Percentiles rank a stretch among this genome's conserved stretches.
Conservation (phyloP, 768 basidiomycete species). For the Leccinum obscurum region DNA sequence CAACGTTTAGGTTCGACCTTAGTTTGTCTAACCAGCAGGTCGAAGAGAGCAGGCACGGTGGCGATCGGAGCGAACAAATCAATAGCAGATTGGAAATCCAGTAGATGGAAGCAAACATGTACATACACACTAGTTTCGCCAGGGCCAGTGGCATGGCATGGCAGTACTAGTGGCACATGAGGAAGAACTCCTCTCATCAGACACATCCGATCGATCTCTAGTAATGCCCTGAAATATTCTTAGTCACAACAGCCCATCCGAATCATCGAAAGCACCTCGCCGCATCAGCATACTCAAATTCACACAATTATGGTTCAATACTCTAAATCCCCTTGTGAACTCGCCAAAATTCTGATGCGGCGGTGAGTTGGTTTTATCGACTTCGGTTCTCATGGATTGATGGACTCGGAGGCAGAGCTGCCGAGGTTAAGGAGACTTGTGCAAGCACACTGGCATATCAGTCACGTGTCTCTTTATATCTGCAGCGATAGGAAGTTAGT, state of each 20-base stretch:
- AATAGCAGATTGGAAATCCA: neutral
- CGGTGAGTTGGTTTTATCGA: neutral
- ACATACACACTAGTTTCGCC: neutral
- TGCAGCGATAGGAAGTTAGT: neutral
- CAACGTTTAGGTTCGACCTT: too few species aligned
- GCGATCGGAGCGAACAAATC: neutral
- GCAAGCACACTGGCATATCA: neutral
- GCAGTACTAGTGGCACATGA: too few species aligned
- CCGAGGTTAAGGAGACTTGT: neutral
- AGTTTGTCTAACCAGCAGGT: too few species aligned
- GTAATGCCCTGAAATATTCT: neutral
- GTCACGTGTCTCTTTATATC: neutral
- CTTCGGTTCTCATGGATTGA: neutral
- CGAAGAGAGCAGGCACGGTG: neutral
- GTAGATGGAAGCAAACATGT: neutral
- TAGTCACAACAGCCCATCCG: neutral
- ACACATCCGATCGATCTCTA: neutral
- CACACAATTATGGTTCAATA: neutral
- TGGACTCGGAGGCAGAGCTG: neutral
- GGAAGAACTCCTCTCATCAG: neutral
- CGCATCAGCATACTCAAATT: neutral
- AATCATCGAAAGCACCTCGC: neutral
- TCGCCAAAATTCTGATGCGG: neutral
- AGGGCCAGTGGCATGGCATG: too few species aligned
- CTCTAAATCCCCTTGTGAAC: neutral